Evolutionary conservation across 2,329 filamentous ascomycete genomes (phyloP), one percentile per base, ranked within the genome.

Genomic region (Phaeosphaeriaceae sp.): DNA sequence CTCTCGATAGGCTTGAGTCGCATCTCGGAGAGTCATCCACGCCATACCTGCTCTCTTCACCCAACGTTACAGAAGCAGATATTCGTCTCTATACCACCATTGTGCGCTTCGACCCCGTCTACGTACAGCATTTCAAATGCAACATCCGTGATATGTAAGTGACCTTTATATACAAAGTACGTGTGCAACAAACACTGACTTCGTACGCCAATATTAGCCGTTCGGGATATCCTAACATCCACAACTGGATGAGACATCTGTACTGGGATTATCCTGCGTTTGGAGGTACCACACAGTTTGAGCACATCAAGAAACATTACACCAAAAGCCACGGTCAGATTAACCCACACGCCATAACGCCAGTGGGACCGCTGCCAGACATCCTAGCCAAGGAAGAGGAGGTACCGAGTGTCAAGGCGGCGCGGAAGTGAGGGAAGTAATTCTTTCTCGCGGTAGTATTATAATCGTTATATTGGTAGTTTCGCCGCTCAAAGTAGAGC

Each of bases 261-360:
- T 97, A 48, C 47, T 52, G 60, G 62, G 87, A 87, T 60, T 72
- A 85, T 18, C 79, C 85, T 0, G 91, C 90, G 2, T 97, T 96
- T 77, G 78, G 79, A 56, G 84, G 89, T 42, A 94, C 92, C 53
- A 96, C 92, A 17, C 84, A 97, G 73, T 96, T 96, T 72, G 84
- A 95, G 73, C 94, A 99, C 76, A 97, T 97, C 78, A 97, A 96
- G 83, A 88, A 82, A 36, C 85, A 87, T 64, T 87, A 87, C 68
- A 87, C 84, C 2, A 85, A 84, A 77, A 85, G 81, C 57, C 85
- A 87, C 71, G 76, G 71, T 58, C 84, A 87, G 74, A 87, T 87
- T 61, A 87, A 87, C 67, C 83, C 68, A 38, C 81, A 80, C 70
- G 78, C 80, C 32, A 96, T 99, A 68, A 93, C 91, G 18, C 92